Evolutionary conservation across 805 yeast genomes (phyloP), one percentile per base, ranked within the genome.

Genomic region (Ogataea henricii): DNA sequence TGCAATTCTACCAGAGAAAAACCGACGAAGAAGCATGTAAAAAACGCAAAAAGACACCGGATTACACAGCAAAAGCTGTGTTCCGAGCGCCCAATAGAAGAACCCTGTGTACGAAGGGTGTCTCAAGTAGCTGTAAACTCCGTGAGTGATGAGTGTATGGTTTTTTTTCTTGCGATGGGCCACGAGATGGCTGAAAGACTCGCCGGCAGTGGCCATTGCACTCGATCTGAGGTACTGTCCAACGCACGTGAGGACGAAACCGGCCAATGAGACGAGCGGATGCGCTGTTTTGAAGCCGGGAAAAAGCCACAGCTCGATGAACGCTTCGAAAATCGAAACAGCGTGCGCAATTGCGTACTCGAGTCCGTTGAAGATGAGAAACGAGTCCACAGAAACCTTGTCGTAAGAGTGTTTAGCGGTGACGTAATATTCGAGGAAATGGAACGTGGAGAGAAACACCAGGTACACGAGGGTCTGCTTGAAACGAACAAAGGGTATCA

Each of bases 31-130:
- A 3, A 82, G 77, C n/a, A 66, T 53, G 0, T 73, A 58, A 51
- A 90, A 94, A 0, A 75, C 69, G 1, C 72, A 41, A 2, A 79
- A 58, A 1, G 89, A 74, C 0, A 89, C 39, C 6, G 87, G 82
- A 66, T 90, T 94, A 38, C 81, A 67, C 48, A 92, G 66, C 50
- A 85, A 54, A 39, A 94, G 20, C 63, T 92, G 96, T 1, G 89
- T 74, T 0, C 97, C 97, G 3, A 91, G 55, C 12, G 95, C 92
- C 97, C 98, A 94, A 80, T 89, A 82, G 61, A 82, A 91, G 64
- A 87, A 94, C 0, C 97, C 99, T 34, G 82, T 77, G 66, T 94
- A 94, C 40, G 95, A 84, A 6, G 99, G 99, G 64, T 94, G 99
- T 51, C 99, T 74, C 13, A 79, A 68, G 21, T 67, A 53, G 1